Conservation (phyloP, 345 rosid species). For the Diplotaxis tenuifolia region DNA sequence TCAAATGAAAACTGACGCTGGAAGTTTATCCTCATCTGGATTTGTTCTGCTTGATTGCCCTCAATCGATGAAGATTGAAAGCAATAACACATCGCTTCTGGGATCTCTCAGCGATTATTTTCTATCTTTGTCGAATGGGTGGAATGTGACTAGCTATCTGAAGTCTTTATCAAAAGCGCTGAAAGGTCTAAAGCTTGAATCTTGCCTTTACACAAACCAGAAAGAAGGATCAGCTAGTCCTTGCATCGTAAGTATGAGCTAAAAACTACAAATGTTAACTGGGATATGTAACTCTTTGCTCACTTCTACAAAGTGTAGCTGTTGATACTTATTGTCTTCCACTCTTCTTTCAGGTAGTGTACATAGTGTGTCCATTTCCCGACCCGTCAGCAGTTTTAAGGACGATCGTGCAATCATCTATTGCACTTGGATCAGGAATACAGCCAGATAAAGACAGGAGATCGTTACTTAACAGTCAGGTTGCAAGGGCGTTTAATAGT, state of each 20-base stretch:
- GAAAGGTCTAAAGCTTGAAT: slow-evolving; percentile 73
- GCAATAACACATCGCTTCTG: slow-evolving; percentile 83
- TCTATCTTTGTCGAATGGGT: slow-evolving; percentile 91
- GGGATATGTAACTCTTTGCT: neutral
- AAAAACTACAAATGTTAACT: neutral
- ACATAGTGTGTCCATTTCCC: slow-evolving; percentile 98
- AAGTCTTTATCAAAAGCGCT: slow-evolving; percentile 90
- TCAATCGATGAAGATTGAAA: slow-evolving; percentile 96
- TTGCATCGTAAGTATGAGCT: slow-evolving; percentile 60
- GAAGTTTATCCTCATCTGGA: slow-evolving; percentile 68
- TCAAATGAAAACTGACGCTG: slow-evolving; percentile 77
- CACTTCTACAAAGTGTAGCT: slow-evolving; percentile 15
- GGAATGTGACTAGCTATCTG: slow-evolving; percentile 94
- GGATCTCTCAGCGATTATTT: slow-evolving; percentile 97
- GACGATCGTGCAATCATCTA: slow-evolving; percentile 82
- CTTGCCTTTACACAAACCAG: slow-evolving; percentile 56
- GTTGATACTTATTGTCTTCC: slow-evolving; percentile 21
- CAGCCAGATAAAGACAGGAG: slow-evolving; percentile 74
- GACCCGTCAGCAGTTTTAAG: slow-evolving; percentile 87
- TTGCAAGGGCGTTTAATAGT: slow-evolving; percentile 80
- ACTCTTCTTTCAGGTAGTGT: slow-evolving; percentile 64
- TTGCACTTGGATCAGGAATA: slow-evolving; percentile 75
- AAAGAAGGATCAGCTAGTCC: slow-evolving; percentile 83
- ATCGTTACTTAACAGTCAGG: slow-evolving; percentile 64
- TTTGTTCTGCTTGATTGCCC: slow-evolving; percentile 95